phyloP scores from a whole-genome alignment of 495 filamentous ascomycete genomes.

The Penicillium ucsense region DNA sequence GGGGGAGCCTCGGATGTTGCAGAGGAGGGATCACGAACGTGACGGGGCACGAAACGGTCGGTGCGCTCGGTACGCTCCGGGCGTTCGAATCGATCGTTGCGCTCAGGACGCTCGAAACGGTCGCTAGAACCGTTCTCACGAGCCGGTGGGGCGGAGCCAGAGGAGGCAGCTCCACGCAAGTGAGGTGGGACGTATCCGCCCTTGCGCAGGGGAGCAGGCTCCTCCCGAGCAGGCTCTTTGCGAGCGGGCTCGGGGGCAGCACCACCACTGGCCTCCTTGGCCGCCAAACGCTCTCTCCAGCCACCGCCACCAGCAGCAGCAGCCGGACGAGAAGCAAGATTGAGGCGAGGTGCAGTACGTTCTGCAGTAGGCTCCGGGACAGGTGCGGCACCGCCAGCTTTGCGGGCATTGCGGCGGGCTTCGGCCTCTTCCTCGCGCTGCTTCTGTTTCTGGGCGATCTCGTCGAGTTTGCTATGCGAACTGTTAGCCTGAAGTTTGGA shows the following conservation, averaged over 20 bases:
- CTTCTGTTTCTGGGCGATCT: slow-evolving; percentile 52
- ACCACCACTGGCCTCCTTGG: slow-evolving; percentile 40
- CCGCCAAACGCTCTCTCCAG: slow-evolving; percentile 82
- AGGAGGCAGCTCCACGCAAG: slow-evolving; percentile 28
- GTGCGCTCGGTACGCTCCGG: background rate
- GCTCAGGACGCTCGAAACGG: slow-evolving; percentile 13
- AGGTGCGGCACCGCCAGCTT: slow-evolving; percentile 16
- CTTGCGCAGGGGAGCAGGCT: slow-evolving; percentile 24
- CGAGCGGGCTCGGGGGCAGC: slow-evolving; percentile 16
- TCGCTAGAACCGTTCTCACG: slow-evolving; percentile 22
- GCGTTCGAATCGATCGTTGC: background rate
- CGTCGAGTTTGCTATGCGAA: slow-evolving; percentile 49
- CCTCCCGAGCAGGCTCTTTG: slow-evolving; percentile 15
- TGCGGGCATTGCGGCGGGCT: slow-evolving; percentile 42
- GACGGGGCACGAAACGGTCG: slow-evolving; percentile 31
- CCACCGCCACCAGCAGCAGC: slow-evolving; percentile 43
- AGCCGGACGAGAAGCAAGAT: slow-evolving; percentile 45
- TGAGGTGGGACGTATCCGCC: slow-evolving; percentile 45
- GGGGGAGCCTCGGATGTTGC: slow-evolving; percentile 17
- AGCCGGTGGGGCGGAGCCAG: slow-evolving; percentile 23
- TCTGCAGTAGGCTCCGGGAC: slow-evolving; percentile 42
- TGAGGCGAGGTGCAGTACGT: slow-evolving; percentile 55
- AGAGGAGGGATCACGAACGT: slow-evolving; percentile 26
- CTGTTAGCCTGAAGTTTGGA: slow-evolving; percentile 9
- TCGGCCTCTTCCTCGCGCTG: slow-evolving; percentile 63